phyloP scores from a whole-genome alignment of 345 rosid species.

The Sisymbrium irio region DNA sequence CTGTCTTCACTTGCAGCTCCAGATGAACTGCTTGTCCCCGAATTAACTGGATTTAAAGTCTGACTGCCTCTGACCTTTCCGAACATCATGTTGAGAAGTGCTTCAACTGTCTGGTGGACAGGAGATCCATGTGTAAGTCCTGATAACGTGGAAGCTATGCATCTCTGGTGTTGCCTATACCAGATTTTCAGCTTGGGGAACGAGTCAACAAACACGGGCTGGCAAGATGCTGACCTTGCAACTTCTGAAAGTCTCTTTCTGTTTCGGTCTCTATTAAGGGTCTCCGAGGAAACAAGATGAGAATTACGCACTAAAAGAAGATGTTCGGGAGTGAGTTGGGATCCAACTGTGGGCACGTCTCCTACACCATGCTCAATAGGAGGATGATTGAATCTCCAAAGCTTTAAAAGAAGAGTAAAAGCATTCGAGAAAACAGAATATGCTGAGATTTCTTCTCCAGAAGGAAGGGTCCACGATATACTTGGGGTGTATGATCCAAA shows the following conservation, averaged over 20 bases:
- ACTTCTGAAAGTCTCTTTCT: conserved; percentile 62
- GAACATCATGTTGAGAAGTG: conserved; percentile 78
- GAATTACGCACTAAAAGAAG: conserved; percentile 85
- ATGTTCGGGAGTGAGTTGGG: conserved; percentile 83
- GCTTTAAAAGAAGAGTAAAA: conserved; percentile 83
- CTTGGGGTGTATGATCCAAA: conserved; percentile 82
- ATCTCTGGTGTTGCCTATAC: conserved; percentile 89
- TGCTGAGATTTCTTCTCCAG: conserved; percentile 74
- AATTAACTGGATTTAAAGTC: conserved; percentile 56
- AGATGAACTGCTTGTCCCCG: conserved; percentile 81
- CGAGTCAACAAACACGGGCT: conserved; percentile 83
- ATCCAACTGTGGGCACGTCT: conserved; percentile 87
- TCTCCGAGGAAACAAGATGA: conserved; percentile 63
- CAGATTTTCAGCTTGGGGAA: conserved; percentile 88
- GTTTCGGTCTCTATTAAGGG: conserved; percentile 51
- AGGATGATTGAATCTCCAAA: conserved; percentile 92
- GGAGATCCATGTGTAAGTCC: conserved; percentile 85
- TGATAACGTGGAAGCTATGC: conserved; percentile 83
- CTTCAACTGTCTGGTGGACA: conserved; percentile 79
- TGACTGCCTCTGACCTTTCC: conserved; percentile 66
- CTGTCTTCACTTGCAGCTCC: conserved; percentile 68
- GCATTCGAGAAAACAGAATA: conserved; percentile 91
- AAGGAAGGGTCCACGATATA: conserved; percentile 69
- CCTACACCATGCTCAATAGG: conserved; percentile 89
- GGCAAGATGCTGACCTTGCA: conserved; percentile 46